Base-by-base conservation (phyloP, 2,329 filamentous ascomycete species). In the Gliomastix tumulicola region DNA sequence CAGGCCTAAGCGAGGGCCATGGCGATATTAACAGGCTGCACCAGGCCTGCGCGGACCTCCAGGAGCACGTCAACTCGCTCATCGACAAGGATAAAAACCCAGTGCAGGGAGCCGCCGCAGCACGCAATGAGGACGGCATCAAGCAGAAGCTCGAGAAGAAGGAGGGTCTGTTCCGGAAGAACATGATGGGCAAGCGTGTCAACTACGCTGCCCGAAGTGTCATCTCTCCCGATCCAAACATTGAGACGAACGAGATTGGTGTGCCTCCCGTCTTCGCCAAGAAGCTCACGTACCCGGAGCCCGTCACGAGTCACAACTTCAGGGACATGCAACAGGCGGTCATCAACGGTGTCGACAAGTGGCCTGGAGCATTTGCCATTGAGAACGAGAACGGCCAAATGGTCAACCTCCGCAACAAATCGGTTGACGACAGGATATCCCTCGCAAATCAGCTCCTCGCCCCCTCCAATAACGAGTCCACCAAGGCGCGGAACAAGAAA, bases 141-240 rank as follows among this genome's bases (percentile, higher is more conserved):
- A 98, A 98, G 65, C 92, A 98, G 56, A 84, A 89, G 55, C 73
- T 98, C 20, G 92, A 98, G 64, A 98, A 98, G 71, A 98, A 98
- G 64, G 94, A 98, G 55, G 92, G 92, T 46, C 72, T 98, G 21
- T 98, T 98, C 70, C 76, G 92, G 50, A 97, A 95, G 69, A 96
- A 98, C 63, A 97, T 98, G 92, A 98, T 98, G 92, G 92, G 92
- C 42, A 98, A 98, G 71, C 88, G 92, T 69, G 92, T 98, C 65
- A 97, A 98, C 60, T 97, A 92, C 57, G 92, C 92, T 34, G 92
- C 92, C 25, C 84, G 92, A 58, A 94, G 86, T 73, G 92, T 98
- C 57, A 98, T 98, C 49, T 97, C 90, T 9, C 92, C 92, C 1
- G 92, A 98, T 55, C 92, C 92, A 4, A 98, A 97, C 54, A 95